Evolutionary conservation across 2,329 filamentous ascomycete species (phyloP).

Genomic region (Penicillium sp.): DNA sequence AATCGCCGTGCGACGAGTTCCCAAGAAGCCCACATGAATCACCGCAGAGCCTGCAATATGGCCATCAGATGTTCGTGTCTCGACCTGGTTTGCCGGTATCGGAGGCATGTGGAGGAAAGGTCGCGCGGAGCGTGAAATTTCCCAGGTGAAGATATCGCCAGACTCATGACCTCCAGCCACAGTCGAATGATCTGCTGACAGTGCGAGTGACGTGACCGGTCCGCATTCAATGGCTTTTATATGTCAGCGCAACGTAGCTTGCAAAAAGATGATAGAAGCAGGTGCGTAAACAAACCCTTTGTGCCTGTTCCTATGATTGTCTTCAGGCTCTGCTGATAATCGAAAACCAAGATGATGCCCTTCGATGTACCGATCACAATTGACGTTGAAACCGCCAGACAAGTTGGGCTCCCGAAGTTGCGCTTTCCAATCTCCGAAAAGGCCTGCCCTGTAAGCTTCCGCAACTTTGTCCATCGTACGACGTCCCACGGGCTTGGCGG

Average conservation of each 20-base stretch:
- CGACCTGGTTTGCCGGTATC: slow-evolving; percentile 65
- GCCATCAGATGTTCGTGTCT: slow-evolving; percentile 72
- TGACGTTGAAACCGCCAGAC: slow-evolving; percentile 80
- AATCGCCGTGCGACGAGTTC: slow-evolving; percentile 87
- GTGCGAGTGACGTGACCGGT: slow-evolving; percentile 79
- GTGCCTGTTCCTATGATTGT: slow-evolving; percentile 91
- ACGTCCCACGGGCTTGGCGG: slow-evolving; percentile 91
- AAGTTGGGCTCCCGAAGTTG: slow-evolving; percentile 90
- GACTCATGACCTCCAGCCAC: slow-evolving; percentile 86
- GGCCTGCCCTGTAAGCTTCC: slow-evolving; percentile 82
- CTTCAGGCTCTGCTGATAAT: slow-evolving; percentile 94
- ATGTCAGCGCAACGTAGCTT: slow-evolving; percentile 7
- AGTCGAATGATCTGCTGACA: slow-evolving; percentile 92
- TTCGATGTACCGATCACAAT: slow-evolving; percentile 93
- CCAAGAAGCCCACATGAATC: slow-evolving; percentile 91
- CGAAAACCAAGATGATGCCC: slow-evolving; percentile 91
- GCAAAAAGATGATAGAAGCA: too few relatives aligned
- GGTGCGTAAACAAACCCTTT: slow-evolving; percentile 63
- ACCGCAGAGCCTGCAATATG: slow-evolving; percentile 78
- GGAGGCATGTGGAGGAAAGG: slow-evolving; percentile 88
- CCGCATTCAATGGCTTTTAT: slow-evolving; percentile 81
- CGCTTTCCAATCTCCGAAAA: slow-evolving; percentile 92
- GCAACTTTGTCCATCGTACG: slow-evolving; percentile 90
- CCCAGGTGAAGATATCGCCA: slow-evolving; percentile 96
- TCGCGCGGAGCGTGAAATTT: slow-evolving; percentile 75